These are phyloP conservation scores for Colletotrichum phormii DNA, from an alignment of 2,329 filamentous ascomycete species.

Conservation along the genomic window DNA sequence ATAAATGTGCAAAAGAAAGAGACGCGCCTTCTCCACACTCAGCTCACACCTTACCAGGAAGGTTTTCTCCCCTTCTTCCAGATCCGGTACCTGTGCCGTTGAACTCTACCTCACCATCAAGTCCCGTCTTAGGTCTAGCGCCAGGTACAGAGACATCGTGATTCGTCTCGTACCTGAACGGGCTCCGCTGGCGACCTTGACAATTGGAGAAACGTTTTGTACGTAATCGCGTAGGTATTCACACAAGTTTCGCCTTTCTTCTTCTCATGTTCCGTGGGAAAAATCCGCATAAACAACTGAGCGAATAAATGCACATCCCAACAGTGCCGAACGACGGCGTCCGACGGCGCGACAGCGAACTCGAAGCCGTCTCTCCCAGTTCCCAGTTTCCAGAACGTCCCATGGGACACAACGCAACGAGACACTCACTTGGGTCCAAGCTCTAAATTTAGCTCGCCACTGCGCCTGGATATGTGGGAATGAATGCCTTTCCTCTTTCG, in stretches of 20 bases:
- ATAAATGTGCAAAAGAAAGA: neutral
- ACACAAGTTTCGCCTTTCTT: no score
- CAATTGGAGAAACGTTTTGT: neutral
- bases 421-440: neutral
- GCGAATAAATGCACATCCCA: neutral
- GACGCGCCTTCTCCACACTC: neutral
- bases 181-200: no score
- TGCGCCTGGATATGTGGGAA: constrained; percentile 13
- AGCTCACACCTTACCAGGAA: neutral
- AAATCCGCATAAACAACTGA: neutral
- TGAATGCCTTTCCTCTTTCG: neutral
- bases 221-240: neutral
- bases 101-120: neutral
- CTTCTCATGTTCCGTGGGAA: no score
- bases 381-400: neutral
- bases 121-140: constrained; percentile 9
- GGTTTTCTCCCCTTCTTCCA: neutral
- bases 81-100: neutral
- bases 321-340: neutral
- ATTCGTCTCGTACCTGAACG: constrained; percentile 17
- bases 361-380: neutral
- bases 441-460: constrained; percentile 7
- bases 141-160: constrained; percentile 9
- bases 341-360: neutral
- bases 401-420: no score